Conservation (phyloP, 176 grass and related monocot genomes). For the Luzula sylvatica region DNA sequence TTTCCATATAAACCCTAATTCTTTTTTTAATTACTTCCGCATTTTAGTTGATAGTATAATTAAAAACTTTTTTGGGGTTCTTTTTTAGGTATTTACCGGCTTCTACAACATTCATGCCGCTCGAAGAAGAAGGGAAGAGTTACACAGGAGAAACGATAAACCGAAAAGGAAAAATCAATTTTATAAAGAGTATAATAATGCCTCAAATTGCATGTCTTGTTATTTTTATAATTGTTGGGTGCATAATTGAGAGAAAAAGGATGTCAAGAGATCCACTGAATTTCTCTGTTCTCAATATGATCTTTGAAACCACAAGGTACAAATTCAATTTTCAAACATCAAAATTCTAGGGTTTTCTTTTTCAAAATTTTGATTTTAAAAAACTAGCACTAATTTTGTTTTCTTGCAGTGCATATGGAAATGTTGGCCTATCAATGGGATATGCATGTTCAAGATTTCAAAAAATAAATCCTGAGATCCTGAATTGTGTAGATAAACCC, state of each 20-base stretch:
- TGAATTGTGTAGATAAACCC: constrained; percentile 31
- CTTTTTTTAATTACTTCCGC: background rate
- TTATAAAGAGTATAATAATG: constrained; percentile 14
- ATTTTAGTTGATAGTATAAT: too few relatives aligned
- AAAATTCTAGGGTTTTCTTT: too few relatives aligned
- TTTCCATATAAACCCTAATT: background rate
- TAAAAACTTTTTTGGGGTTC: background rate
- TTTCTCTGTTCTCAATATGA: constrained; percentile 56
- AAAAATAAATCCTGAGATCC: constrained; percentile 10
- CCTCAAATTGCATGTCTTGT: constrained; percentile 25
- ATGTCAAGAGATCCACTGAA: constrained; percentile 52
- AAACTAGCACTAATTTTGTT: background rate
- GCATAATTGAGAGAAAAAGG: constrained; percentile 57
- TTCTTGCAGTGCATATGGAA: constrained; percentile 42
- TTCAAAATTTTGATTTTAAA: too few relatives aligned
- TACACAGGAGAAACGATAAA: background rate
- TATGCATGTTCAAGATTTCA: constrained; percentile 48
- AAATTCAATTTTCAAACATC: background rate
- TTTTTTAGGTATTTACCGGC: constrained; percentile 47
- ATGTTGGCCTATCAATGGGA: constrained; percentile 56
- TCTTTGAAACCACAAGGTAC: constrained; percentile 67
- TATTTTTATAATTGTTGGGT: constrained; percentile 29
- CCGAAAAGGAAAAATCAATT: background rate
- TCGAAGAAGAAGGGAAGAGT: background rate
- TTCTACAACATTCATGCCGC: constrained; percentile 20